phyloP scores from a whole-genome alignment of 2,329 filamentous ascomycete species.

The Trematosphaeria pertusa region DNA sequence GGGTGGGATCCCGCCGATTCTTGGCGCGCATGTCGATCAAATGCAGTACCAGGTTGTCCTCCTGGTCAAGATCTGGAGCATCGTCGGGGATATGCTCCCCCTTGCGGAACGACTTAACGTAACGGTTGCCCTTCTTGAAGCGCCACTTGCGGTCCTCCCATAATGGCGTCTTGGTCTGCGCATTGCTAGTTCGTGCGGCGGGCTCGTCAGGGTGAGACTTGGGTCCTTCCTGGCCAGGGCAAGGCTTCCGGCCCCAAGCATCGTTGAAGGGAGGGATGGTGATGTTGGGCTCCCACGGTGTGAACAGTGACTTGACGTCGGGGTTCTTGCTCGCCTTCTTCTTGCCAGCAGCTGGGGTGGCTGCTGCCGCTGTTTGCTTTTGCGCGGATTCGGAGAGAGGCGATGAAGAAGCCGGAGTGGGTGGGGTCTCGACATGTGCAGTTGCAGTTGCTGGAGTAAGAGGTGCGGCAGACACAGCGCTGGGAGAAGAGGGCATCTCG shows the following conservation, averaged over 20 bases:
- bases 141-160: conserved; percentile 38
- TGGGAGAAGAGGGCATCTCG: background rate
- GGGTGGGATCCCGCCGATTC: conserved; percentile 15
- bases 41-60: conserved; percentile 24
- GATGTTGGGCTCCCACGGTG: background rate
- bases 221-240: conserved; percentile 13
- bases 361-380: background rate
- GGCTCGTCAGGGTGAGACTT: conserved; percentile 23
- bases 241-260: conserved; percentile 27
- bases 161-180: conserved; percentile 24
- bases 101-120: conserved; percentile 17
- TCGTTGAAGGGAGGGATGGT: background rate
- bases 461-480: background rate
- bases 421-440: background rate
- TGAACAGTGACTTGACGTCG: conserved; percentile 1
- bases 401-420: no score
- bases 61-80: conserved; percentile 24
- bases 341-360: background rate
- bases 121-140: conserved; percentile 24
- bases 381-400: background rate
- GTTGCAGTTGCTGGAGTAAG: background rate
- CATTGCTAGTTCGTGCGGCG: conserved; percentile 27
- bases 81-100: conserved; percentile 5
- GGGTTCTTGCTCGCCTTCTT: background rate
- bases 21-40: conserved; percentile 40